Conservation (phyloP, 805 yeast genomes). For the Lipomyces yamanashiensis region DNA sequence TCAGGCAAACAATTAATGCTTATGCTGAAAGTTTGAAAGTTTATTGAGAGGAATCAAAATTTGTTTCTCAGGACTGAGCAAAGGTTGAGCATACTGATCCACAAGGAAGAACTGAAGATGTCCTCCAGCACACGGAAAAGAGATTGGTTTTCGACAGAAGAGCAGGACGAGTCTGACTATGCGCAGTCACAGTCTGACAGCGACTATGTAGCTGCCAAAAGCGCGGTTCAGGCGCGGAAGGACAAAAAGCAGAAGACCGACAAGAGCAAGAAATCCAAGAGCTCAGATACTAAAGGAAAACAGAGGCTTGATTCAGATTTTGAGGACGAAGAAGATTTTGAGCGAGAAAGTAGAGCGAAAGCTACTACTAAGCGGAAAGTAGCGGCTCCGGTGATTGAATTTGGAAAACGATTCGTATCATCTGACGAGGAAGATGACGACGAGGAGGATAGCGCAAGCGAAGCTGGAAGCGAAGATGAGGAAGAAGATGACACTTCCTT, state of each 20-base stretch:
- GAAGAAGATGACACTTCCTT: conserved; percentile 31
- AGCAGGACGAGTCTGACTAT: conserved; percentile 38
- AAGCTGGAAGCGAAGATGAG: conserved; percentile 32
- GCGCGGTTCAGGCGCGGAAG: conserved; percentile 28
- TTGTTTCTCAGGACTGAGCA: not conserved
- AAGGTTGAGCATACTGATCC: not conserved
- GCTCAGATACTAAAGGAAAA: not conserved
- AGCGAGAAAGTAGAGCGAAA: conserved; percentile 11
- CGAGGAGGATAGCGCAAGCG: conserved; percentile 39
- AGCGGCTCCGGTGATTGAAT: conserved; percentile 7
- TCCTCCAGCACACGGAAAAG: conserved; percentile 12
- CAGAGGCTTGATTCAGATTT: not conserved
- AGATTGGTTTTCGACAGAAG: conserved; percentile 35
- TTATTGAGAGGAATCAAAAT: not conserved
- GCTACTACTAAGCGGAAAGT: conserved; percentile 13
- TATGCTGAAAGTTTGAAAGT: not conserved
- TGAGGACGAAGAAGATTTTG: conserved; percentile 15
- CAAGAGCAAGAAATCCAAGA: conserved; percentile 39
- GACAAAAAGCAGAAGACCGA: conserved; percentile 21
- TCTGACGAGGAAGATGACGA: conserved; percentile 14
- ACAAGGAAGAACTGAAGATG: not conserved
- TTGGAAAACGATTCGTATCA: conserved; percentile 10
- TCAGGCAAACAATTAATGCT: not conserved
- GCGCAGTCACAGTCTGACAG: conserved; percentile 20
- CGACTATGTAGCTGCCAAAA: conserved; percentile 35